These are phyloP conservation scores for Pholiota conissans DNA, from an alignment of 768 basidiomycete genomes.

Conservation along the genomic window DNA sequence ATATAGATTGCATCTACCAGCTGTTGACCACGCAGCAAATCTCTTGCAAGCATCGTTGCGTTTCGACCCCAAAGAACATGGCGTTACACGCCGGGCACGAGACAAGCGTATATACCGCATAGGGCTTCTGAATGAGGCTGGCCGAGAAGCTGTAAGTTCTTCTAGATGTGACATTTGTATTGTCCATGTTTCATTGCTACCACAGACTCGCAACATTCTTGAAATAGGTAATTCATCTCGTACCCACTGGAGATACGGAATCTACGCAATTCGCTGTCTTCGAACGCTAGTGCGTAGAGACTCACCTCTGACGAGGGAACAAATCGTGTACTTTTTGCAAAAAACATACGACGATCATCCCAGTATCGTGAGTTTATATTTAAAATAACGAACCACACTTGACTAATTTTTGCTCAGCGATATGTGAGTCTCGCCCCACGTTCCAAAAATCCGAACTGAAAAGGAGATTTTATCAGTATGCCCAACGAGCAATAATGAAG, in stretches of 20 bases:
- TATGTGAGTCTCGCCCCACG: slow-evolving; percentile 44
- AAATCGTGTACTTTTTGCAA: slow-evolving; percentile 60
- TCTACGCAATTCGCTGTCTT: slow-evolving; percentile 67
- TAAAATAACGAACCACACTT: neutral
- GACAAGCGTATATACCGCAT: slow-evolving; percentile 48
- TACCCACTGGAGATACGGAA: slow-evolving; percentile 82
- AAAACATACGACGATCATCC: slow-evolving; percentile 64
- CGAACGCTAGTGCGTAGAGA: slow-evolving; percentile 72
- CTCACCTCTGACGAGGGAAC: slow-evolving; percentile 43
- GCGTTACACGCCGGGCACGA: slow-evolving; percentile 39
- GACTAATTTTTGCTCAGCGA: slow-evolving; percentile 38
- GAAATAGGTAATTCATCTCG: slow-evolving; percentile 56
- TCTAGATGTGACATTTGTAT: slow-evolving; percentile 2
- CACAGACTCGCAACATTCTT: slow-evolving; percentile 45
- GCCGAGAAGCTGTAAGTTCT: slow-evolving; percentile 42
- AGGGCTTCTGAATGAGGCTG: slow-evolving; percentile 38
- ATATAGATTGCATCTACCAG: slow-evolving; percentile 49
- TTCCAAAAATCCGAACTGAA: neutral
- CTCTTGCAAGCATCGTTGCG: slow-evolving; percentile 38
- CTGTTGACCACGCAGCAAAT: slow-evolving; percentile 35
- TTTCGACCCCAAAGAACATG: slow-evolving; percentile 31
- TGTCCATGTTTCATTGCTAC: too few relatives aligned
- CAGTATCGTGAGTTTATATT: slow-evolving; percentile 50
- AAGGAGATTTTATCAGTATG: too few relatives aligned
- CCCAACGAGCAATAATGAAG: slow-evolving; percentile 77